Evolutionary conservation across 1,139 yeast genomes (phyloP).

Genomic region (Pichia sp.): DNA sequence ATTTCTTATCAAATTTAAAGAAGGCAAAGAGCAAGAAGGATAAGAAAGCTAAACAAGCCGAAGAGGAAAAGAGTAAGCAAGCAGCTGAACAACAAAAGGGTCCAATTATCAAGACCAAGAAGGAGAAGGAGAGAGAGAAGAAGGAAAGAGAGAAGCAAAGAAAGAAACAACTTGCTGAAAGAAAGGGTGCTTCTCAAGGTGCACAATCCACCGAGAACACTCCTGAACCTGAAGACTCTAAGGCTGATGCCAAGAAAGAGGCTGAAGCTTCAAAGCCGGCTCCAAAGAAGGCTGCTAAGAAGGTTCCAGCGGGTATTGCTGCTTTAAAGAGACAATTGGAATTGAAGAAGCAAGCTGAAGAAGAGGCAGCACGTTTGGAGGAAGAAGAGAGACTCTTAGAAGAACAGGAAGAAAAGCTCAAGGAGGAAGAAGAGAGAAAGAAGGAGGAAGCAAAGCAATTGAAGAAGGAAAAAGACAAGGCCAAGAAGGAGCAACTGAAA

Average conservation of each 20-base stretch:
- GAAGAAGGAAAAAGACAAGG: constrained; percentile 78
- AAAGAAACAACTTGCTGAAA: constrained; percentile 86
- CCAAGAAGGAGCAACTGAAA: constrained; percentile 70
- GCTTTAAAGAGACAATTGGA: constrained; percentile 82
- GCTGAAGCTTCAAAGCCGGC: constrained; percentile 46
- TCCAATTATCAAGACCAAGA: constrained; percentile 80
- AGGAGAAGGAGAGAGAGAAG: constrained; percentile 96
- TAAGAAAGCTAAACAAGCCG: constrained; percentile 26
- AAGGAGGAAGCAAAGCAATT: constrained; percentile 66
- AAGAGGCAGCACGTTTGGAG: constrained; percentile 54
- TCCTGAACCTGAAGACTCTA: constrained; percentile 42
- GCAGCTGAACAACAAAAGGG: constrained; percentile 35
- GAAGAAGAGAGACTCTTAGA: constrained; percentile 53
- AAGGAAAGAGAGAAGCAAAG: constrained; percentile 93
- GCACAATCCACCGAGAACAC: constrained; percentile 26
- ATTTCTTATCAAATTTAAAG: constrained; percentile 77
- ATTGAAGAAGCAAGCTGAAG: constrained; percentile 76
- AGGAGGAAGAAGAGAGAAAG: constrained; percentile 46
- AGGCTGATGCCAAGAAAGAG: constrained; percentile 28
- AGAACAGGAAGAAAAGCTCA: constrained; percentile 51
- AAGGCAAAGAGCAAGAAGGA: constrained; percentile 62
- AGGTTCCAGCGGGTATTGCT: constrained; percentile 72
- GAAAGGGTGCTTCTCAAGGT: constrained; percentile 63
- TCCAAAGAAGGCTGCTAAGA: constrained; percentile 39
- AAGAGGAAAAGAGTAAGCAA: constrained; percentile 31